Conservation (phyloP, 371 early-diverging fungal species). For the Parasitella parasitica region DNA sequence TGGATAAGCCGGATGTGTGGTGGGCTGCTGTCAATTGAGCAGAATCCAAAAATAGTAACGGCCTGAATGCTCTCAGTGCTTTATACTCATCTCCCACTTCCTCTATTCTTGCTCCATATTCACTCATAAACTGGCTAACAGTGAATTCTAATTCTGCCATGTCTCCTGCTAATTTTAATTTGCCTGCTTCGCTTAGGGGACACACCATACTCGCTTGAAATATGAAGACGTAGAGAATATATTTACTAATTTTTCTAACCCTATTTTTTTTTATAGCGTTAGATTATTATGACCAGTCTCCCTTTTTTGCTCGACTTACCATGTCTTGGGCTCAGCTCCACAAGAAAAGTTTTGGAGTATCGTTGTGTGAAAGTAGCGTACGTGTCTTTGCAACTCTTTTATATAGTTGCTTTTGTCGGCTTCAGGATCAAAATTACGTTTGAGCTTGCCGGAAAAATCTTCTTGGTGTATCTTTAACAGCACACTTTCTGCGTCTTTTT, state of each 20-base stretch:
- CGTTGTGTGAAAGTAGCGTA: slow-evolving; percentile 59
- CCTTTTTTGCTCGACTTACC: slow-evolving; percentile 35
- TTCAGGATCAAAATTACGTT: slow-evolving; percentile 18
- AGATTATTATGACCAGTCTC: neutral
- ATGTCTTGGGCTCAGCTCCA: slow-evolving; percentile 59
- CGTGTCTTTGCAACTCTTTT: slow-evolving; percentile 52
- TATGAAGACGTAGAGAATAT: slow-evolving; percentile 56
- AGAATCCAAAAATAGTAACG: slow-evolving; percentile 60
- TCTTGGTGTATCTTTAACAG: slow-evolving; percentile 65
- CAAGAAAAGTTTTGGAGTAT: slow-evolving; percentile 59
- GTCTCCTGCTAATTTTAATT: slow-evolving; percentile 64
- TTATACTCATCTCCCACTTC: slow-evolving; percentile 56
- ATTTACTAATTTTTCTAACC: slow-evolving; percentile 48
- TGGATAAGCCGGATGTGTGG: slow-evolving; percentile 50
- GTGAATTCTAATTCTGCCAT: slow-evolving; percentile 74
- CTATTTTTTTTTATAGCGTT: slow-evolving; percentile 22
- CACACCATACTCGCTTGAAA: slow-evolving; percentile 64
- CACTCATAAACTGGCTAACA: slow-evolving; percentile 53
- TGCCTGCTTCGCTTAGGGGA: slow-evolving; percentile 62
- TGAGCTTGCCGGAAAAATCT: slow-evolving; percentile 51
- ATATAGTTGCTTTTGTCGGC: slow-evolving; percentile 48
- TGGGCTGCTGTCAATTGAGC: slow-evolving; percentile 52
- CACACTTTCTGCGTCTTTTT: slow-evolving; percentile 51
- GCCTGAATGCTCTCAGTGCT: slow-evolving; percentile 57
- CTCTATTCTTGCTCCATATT: slow-evolving; percentile 55